Base-by-base conservation (phyloP, 1,139 yeast genomes). In the Scheffersomyces stambukii region DNA sequence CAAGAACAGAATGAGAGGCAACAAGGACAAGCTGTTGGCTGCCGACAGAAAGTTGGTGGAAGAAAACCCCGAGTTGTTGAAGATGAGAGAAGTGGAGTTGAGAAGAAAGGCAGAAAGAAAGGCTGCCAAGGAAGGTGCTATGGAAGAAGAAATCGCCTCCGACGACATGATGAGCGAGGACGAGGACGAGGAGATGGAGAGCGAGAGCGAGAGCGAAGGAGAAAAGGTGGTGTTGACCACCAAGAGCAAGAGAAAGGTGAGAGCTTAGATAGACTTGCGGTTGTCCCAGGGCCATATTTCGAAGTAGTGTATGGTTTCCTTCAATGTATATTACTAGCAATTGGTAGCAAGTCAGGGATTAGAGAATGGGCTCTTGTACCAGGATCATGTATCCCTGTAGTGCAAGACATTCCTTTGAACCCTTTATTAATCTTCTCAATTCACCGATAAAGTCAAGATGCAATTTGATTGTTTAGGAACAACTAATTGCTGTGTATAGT, bases 1-100 rank as follows among this genome's bases (percentile, higher is more conserved):
- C 70, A 89, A 88, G 88, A 88, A 89, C 67, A 85, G 98, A 79
- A 91, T 91, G 99, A 85, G 84, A 64, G 97, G 96, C 43, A 91
- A 93, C 66, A 82, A 81, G 63, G 96, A 84, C 46, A 77, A 79
- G 60, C 82, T 83, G 57, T 69, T 86, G 53, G 86, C 80, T 38
- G 72, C 84, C 38, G 98, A 91, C 64, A 80, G 78, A 68, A 85
- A 85, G 63, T 72, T 91, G 54, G 93, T 91, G 29, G 96, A 81
- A 52, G 67, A 75, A 37, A 77, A 91, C 64, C 95, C 95, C 43
- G 95, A 84, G 55, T 68, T 91, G 56, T 73, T 91, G 65, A 81
- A 78, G 63, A 76, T 86, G 75, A 81, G 96, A 70, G 96, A 85
- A 25, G 95, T 89, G 37, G 96, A 89, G 66, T 64, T 86, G 46